Percentiles rank a stretch among this genome's conserved stretches.
phyloP scores from a whole-genome alignment of 768 basidiomycete species.

The Tephrocybe rancida region DNA sequence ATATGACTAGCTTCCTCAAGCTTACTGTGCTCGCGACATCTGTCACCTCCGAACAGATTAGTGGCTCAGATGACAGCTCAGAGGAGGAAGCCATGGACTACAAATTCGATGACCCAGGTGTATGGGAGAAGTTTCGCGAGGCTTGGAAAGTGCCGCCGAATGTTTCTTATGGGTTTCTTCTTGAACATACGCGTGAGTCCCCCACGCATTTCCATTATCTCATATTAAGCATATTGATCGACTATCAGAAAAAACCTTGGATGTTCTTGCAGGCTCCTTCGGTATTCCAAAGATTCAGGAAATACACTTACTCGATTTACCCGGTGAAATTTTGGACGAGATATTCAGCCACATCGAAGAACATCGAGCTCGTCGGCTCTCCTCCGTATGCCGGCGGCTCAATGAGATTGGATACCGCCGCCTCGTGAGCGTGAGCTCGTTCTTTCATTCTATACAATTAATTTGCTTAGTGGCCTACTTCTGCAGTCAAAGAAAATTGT shows the following conservation, averaged over 20 bases:
- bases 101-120: neutral
- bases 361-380: neutral
- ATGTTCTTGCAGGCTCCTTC: neutral
- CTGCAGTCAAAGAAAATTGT: neutral
- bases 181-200: neutral
- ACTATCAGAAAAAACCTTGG: neutral
- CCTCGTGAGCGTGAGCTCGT: neutral
- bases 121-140: neutral
- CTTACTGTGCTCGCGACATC: neutral
- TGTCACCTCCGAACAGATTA: neutral
- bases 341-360: neutral
- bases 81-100: neutral
- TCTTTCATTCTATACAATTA: neutral
- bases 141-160: neutral
- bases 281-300: neutral
- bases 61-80: too few relatives aligned
- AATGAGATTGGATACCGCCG: neutral
- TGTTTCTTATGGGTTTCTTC: neutral
- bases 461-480: neutral
- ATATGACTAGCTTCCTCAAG: neutral
- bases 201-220: neutral
- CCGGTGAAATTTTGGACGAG: neutral
- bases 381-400: neutral
- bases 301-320: slow-evolving; percentile 1
- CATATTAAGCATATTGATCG: neutral